A percentile compares a stretch with the other conserved stretches of the same genome.
phyloP scores from a whole-genome alignment of 2,329 filamentous ascomycete genomes.

The Epichloe coenophiala region DNA sequence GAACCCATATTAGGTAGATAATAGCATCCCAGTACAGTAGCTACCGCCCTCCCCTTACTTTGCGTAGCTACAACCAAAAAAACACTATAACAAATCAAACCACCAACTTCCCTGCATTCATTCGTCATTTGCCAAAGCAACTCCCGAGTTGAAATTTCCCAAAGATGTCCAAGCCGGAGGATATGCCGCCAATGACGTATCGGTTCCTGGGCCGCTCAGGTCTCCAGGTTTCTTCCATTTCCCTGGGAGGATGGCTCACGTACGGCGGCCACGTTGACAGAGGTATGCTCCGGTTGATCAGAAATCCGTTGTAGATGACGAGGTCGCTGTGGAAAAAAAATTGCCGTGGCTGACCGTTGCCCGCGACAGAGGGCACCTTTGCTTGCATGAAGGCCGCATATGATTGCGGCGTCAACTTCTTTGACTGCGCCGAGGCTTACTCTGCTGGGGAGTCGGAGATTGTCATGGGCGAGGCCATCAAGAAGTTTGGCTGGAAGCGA shows the following conservation, averaged over 20 bases:
- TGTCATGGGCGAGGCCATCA: slow-evolving; percentile 47
- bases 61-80: too few relatives aligned
- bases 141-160: not conserved
- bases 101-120: not conserved
- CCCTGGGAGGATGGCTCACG: slow-evolving; percentile 59
- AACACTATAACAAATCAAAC: not conserved
- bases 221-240: slow-evolving; percentile 61
- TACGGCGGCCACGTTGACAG: slow-evolving; percentile 61
- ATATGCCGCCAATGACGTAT: slow-evolving; percentile 49
- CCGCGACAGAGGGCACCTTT: slow-evolving; percentile 28
- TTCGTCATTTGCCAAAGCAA: not conserved
- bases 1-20: too few relatives aligned
- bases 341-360: not conserved
- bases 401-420: slow-evolving; percentile 48
- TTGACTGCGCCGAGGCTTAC: slow-evolving; percentile 47
- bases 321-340: not conserved
- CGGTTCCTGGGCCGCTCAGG: slow-evolving; percentile 58
- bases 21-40: too few relatives aligned
- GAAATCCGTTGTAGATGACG: not conserved
- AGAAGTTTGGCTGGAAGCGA: slow-evolving; percentile 46
- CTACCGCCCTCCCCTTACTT: too few relatives aligned
- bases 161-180: slow-evolving; percentile 27
- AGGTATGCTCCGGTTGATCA: slow-evolving; percentile 24
- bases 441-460: slow-evolving; percentile 47
- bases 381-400: slow-evolving; percentile 49